phyloP scores from a whole-genome alignment of 2,329 filamentous ascomycete species.

The Trichoderma breve region DNA sequence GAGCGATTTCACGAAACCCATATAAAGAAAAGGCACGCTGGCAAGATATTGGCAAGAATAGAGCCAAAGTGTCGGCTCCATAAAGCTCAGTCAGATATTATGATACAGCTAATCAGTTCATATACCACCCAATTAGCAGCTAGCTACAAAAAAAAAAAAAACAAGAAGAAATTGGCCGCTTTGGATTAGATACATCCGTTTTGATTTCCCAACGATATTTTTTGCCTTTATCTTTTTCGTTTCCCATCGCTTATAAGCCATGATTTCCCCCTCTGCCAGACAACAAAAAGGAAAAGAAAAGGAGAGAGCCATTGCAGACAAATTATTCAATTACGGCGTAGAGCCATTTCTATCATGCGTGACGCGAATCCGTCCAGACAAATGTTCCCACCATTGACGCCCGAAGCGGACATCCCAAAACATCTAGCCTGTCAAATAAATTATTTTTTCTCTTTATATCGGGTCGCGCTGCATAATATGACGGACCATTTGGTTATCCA shows the following conservation, averaged over 20 bases:
- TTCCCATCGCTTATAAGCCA: not conserved
- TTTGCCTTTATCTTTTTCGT: not conserved
- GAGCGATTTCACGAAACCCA: not conserved
- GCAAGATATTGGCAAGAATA: not conserved
- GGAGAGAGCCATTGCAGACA: not conserved
- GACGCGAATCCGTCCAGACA: slow-evolving; percentile 21
- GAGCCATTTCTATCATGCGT: slow-evolving; percentile 26
- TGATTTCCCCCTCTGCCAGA: slow-evolving; percentile 12
- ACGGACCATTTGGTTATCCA: slow-evolving; percentile 16
- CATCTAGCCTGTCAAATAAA: slow-evolving; percentile 20
- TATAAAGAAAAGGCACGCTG: not conserved
- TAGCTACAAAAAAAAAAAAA: not conserved
- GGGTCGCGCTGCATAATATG: slow-evolving; percentile 3
- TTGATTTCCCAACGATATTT: not conserved
- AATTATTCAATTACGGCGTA: slow-evolving; percentile 28
- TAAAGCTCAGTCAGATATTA: not conserved
- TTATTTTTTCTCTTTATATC: slow-evolving; percentile 18
- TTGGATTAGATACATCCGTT: not conserved
- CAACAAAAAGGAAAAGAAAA: not conserved
- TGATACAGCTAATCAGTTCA: not conserved
- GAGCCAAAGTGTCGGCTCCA: not conserved
- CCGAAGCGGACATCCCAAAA: slow-evolving; percentile 20
- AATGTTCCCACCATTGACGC: slow-evolving; percentile 24
- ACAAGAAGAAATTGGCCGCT: not conserved
- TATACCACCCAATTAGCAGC: not conserved